A percentile compares a stretch with the other conserved stretches of the same genome.
phyloP scores from a whole-genome alignment of 495 filamentous ascomycete species.

The Schizothecium vesticola region DNA sequence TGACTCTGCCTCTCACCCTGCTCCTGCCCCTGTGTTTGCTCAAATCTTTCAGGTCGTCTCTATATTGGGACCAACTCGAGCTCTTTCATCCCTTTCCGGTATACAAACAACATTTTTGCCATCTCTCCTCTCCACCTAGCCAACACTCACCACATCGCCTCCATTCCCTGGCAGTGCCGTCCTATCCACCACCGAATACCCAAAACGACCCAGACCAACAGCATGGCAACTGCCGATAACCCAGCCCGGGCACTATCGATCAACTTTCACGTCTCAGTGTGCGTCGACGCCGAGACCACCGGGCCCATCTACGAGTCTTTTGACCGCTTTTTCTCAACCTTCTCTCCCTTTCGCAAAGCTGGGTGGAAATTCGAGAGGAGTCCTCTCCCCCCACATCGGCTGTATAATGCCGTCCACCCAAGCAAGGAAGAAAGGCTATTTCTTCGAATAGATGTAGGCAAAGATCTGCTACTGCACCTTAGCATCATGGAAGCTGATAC shows the following conservation, averaged over 20 bases:
- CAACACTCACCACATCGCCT: no score
- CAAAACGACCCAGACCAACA: background rate
- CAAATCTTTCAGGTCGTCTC: background rate
- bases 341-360: background rate
- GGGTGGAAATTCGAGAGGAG: background rate
- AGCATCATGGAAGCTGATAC: background rate
- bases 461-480: background rate
- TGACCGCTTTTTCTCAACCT: background rate
- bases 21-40: no score
- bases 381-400: background rate
- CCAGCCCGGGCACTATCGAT: background rate
- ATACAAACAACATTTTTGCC: background rate
- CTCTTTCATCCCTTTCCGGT: background rate
- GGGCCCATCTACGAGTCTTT: background rate
- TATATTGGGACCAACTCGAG: background rate
- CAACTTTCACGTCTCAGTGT: background rate
- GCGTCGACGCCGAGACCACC: background rate
- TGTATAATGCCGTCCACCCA: background rate
- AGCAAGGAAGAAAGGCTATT: background rate
- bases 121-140: background rate
- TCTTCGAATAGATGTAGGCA: background rate
- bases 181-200: background rate
- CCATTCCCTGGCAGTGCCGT: background rate
- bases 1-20: no score
- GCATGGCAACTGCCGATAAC: background rate